Conservation (phyloP, 2,329 filamentous ascomycete species). For the Ophiosphaerella narmari region DNA sequence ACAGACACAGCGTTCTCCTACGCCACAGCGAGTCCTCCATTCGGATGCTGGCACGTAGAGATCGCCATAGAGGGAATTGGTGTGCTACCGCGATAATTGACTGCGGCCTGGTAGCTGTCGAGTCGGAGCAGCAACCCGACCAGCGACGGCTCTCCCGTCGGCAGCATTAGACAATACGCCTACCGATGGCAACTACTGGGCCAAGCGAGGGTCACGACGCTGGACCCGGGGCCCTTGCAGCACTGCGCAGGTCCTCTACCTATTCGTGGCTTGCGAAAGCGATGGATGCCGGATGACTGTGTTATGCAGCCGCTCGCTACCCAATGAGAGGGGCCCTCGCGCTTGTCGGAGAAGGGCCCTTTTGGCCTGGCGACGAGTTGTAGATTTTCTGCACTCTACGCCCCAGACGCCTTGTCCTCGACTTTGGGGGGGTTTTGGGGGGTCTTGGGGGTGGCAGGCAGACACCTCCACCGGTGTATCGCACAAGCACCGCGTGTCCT, state of each 20-base stretch:
- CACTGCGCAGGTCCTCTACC: constrained; percentile 17
- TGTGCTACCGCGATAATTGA: constrained; percentile 31
- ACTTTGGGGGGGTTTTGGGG: constrained; percentile 2
- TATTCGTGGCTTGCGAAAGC: constrained; percentile 23
- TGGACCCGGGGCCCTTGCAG: neutral
- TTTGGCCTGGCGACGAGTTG: neutral
- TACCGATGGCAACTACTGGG: neutral
- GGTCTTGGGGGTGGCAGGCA: constrained; percentile 3
- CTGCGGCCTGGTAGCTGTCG: constrained; percentile 6
- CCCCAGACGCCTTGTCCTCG: neutral
- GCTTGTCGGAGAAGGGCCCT: constrained; percentile 8
- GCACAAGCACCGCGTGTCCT: no score
- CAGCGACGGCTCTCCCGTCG: constrained; percentile 32
- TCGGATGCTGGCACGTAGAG: constrained; percentile 8
- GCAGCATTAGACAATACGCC: constrained; percentile 10
- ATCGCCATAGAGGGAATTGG: constrained; percentile 8
- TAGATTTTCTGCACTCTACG: neutral
- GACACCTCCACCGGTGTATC: neutral
- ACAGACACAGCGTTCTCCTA: constrained; percentile 14
- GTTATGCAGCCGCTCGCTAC: constrained; percentile 2
- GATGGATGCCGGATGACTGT: constrained; percentile 41
- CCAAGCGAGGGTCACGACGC: no score
- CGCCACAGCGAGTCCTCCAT: constrained; percentile 13
- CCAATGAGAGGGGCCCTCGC: constrained; percentile 23
- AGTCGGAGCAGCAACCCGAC: constrained; percentile 15